Conservation (phyloP, 2,329 filamentous ascomycete genomes). For the Neofusicoccum laricinum region DNA sequence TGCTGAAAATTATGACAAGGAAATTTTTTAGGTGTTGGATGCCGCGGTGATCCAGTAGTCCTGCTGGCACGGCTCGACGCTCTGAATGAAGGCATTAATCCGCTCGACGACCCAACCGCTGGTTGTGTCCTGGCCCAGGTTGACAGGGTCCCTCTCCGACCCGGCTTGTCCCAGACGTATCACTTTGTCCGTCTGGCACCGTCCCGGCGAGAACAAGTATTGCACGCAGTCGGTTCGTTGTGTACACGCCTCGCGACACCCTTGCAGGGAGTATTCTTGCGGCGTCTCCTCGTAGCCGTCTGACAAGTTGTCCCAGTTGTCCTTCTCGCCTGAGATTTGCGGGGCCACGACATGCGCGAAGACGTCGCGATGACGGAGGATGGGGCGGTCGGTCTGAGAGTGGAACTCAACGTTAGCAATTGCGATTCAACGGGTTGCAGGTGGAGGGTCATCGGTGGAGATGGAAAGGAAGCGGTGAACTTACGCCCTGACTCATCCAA, state of each 20-base stretch:
- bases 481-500: conserved; percentile 32
- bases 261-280: conserved; percentile 31
- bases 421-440: not conserved
- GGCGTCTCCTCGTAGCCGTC: conserved; percentile 22
- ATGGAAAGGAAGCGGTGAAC: conserved; percentile 15
- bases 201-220: conserved; percentile 33
- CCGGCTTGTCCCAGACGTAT: conserved; percentile 33
- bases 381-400: conserved; percentile 26
- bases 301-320: conserved; percentile 37
- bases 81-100: conserved; percentile 31
- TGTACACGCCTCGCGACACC: conserved; percentile 34
- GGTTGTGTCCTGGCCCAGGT: conserved; percentile 20
- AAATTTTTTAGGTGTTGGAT: not conserved
- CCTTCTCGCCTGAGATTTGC: conserved; percentile 25
- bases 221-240: conserved; percentile 32
- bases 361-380: conserved; percentile 37
- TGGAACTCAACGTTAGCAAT: conserved; percentile 16
- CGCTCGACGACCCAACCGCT: conserved; percentile 37
- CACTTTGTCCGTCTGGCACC: conserved; percentile 29
- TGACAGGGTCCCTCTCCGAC: conserved; percentile 21
- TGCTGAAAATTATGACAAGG: not conserved
- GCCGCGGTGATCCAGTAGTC: not conserved
- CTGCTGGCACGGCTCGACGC: conserved; percentile 23
- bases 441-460: not conserved
- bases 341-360: conserved; percentile 33